Percentiles rank a stretch among this genome's conserved stretches.
Conservation (phyloP, 176 grass and related monocot species). For the Aegilops longissima region DNA sequence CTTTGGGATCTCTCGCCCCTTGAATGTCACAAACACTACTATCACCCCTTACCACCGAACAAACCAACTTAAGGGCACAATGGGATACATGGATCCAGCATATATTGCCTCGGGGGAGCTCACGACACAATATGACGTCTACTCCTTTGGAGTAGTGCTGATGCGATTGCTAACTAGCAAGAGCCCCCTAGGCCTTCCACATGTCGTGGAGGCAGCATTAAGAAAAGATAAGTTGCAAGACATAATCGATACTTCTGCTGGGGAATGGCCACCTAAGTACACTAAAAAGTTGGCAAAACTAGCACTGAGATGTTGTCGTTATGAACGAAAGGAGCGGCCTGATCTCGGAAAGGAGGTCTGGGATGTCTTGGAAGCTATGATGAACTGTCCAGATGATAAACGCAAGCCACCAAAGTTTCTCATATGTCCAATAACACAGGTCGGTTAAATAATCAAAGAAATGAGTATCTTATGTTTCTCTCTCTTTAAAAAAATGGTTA, state of each 20-base stretch:
- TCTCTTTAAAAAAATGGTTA: neutral
- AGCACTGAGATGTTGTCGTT: conserved; percentile 52
- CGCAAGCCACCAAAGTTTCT: conserved; percentile 35
- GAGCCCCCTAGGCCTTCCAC: conserved; percentile 33
- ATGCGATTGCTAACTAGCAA: conserved; percentile 63
- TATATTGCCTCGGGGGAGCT: conserved; percentile 55
- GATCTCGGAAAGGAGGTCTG: conserved; percentile 58
- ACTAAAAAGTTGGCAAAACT: conserved; percentile 40
- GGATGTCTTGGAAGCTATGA: conserved; percentile 47
- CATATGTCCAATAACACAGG: conserved; percentile 53
- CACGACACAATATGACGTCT: conserved; percentile 62
- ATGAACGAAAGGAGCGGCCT: conserved; percentile 43
- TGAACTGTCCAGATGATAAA: neutral
- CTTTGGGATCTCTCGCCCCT: conserved; percentile 60
- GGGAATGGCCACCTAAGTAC: conserved; percentile 49
- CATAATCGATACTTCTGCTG: conserved; percentile 52
- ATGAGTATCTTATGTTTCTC: neutral
- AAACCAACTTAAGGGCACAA: conserved; percentile 46
- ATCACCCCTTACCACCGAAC: conserved; percentile 54
- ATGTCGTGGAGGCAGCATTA: conserved; percentile 35
- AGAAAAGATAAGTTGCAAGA: conserved; percentile 31
- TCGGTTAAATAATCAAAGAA: neutral
- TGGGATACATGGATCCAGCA: conserved; percentile 75
- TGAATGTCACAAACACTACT: conserved; percentile 51
- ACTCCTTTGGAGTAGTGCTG: conserved; percentile 75